These are phyloP conservation scores for Meripilus lineatus DNA, from an alignment of 1,284 basidiomycete genomes.

Conservation along the genomic window DNA sequence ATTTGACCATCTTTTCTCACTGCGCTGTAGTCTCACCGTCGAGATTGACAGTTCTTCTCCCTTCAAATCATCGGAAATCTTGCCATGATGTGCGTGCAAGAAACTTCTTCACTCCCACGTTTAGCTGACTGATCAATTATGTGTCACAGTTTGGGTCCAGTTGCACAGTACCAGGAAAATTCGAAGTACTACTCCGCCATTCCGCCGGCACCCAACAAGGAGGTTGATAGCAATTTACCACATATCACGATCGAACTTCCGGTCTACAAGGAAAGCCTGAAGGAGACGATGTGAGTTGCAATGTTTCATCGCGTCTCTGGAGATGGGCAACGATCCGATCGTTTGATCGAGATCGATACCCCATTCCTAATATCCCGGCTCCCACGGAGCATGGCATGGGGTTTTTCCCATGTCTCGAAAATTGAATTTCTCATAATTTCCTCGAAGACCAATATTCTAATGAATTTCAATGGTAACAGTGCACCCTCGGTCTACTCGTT, in stretches of 20 bases:
- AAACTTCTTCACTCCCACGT: not conserved
- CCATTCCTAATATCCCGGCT: slow-evolving; percentile 1
- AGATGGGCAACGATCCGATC: not conserved
- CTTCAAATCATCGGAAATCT: slow-evolving; percentile 58
- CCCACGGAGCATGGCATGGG: too few relatives aligned
- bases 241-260: slow-evolving; percentile 78
- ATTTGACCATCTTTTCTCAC: slow-evolving; percentile 18
- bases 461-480: slow-evolving; percentile 27
- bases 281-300: slow-evolving; percentile 57
- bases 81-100: slow-evolving; percentile 44
- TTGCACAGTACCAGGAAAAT: slow-evolving; percentile 73
- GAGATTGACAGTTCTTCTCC: slow-evolving; percentile 51
- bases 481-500: slow-evolving; percentile 74
- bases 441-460: not conserved
- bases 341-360: not conserved
- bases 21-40: not conserved
- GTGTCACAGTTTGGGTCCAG: slow-evolving; percentile 52
- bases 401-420: too few relatives aligned
- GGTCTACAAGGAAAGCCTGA: slow-evolving; percentile 75
- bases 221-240: slow-evolving; percentile 57
- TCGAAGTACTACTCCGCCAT: slow-evolving; percentile 68
- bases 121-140: not conserved
- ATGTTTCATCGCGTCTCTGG: too few relatives aligned
- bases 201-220: slow-evolving; percentile 52
- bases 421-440: too few relatives aligned